phyloP scores from a whole-genome alignment of 192 early-diverging fungal genomes.

The Coemansia sp. region DNA sequence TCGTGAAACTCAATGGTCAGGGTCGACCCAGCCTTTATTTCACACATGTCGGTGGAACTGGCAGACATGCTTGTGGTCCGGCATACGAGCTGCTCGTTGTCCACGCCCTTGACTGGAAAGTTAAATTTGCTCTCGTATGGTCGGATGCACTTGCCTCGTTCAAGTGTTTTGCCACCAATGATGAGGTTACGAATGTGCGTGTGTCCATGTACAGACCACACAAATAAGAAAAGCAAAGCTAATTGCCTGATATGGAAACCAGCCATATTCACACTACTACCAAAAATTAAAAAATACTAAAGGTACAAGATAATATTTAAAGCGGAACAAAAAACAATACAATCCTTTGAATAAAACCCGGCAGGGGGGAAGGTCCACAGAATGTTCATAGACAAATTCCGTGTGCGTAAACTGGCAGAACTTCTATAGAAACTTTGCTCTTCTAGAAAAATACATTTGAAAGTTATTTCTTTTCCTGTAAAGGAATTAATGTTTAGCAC shows the following conservation, averaged over 20 bases:
- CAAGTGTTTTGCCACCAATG: conserved; percentile 14
- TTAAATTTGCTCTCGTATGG: conserved; percentile 18
- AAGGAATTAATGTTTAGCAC: no score
- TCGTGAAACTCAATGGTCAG: conserved; percentile 25
- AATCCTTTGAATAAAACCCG: no score
- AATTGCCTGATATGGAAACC: background rate
- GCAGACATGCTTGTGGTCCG: conserved; percentile 15
- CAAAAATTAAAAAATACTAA: conserved; percentile 1
- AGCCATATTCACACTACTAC: background rate
- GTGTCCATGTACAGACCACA: conserved; percentile 14
- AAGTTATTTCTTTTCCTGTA: no score
- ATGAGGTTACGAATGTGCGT: conserved; percentile 19
- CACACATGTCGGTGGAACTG: conserved; percentile 4
- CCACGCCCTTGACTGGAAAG: conserved; percentile 25
- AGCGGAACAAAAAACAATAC: no score
- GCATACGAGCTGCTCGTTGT: conserved; percentile 19
- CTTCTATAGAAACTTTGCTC: background rate
- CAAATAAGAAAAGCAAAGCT: background rate
- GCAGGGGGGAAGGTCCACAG: no score
- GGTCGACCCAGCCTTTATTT: conserved; percentile 22
- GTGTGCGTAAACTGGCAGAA: no score
- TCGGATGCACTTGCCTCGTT: conserved; percentile 29
- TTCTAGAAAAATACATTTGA: background rate
- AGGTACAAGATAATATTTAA: background rate
- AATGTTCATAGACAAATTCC: no score